These are phyloP conservation scores for Coniferiporia weirii DNA, from an alignment of 1,284 basidiomycete genomes.

Conservation along the genomic window DNA sequence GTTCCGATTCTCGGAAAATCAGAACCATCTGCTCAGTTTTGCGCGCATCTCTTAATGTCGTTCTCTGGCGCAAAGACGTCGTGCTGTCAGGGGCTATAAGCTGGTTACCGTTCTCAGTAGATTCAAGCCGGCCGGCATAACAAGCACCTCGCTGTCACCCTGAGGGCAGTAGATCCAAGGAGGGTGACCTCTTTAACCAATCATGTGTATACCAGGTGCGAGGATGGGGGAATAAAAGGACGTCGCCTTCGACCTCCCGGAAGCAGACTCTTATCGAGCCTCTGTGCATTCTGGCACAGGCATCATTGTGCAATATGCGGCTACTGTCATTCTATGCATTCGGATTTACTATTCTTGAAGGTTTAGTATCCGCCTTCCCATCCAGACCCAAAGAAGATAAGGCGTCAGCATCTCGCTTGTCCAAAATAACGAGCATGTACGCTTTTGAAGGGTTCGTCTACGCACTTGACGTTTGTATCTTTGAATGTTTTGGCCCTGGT, in stretches of 20 bases:
- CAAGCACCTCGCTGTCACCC: not conserved
- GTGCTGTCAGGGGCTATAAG: not conserved
- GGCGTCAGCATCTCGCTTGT: not conserved
- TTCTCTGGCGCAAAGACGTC: not conserved
- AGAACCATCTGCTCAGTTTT: not conserved
- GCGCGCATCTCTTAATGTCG: not conserved
- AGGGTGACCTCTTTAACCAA: not conserved
- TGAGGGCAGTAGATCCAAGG: not conserved
- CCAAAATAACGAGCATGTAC: constrained; percentile 12
- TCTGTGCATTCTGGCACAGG: not conserved
- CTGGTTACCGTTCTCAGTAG: not conserved
- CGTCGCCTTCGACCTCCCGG: too few species aligned
- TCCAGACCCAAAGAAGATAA: not conserved
- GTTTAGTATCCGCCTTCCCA: not conserved
- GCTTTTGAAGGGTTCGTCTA: constrained; percentile 16
- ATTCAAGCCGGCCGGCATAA: not conserved
- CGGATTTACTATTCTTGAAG: not conserved
- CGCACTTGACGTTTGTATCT: constrained; percentile 9
- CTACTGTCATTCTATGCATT: not conserved
- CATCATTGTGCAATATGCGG: not conserved
- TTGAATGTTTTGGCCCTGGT: not conserved
- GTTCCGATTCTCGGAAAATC: too few species aligned
- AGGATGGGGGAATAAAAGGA: not conserved
- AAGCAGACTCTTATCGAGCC: not conserved
- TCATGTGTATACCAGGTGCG: not conserved